Percentiles rank a stretch among this genome's conserved stretches.
Conservation (phyloP, 768 basidiomycete species). For the Termitomyces sp. region DNA sequence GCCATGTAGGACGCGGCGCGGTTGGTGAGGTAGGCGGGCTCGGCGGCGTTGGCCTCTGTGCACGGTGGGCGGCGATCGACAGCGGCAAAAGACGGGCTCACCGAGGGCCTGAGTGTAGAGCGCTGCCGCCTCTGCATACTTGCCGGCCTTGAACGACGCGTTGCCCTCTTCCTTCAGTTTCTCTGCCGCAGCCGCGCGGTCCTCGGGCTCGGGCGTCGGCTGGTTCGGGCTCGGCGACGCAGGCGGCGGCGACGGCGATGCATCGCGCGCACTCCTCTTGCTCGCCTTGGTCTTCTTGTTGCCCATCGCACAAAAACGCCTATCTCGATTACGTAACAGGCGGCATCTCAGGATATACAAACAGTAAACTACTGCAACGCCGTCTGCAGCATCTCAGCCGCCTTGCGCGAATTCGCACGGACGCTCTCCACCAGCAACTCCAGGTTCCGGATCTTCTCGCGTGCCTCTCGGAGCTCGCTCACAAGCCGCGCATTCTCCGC, state of each 20-base stretch:
- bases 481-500: slow-evolving; percentile 60
- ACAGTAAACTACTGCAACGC: too few species aligned
- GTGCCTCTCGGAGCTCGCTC: slow-evolving; percentile 69
- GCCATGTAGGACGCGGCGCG: slow-evolving; percentile 85
- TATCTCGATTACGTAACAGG: too few species aligned
- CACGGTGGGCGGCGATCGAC: too few species aligned
- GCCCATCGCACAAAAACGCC: too few species aligned
- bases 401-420: slow-evolving; percentile 70
- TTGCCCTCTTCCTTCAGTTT: slow-evolving; percentile 75
- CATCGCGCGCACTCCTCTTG: slow-evolving; percentile 1
- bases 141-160: slow-evolving; percentile 60
- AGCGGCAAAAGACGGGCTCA: slow-evolving; percentile 4
- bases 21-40: slow-evolving; percentile 79
- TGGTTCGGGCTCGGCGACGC: slow-evolving; percentile 51
- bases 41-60: slow-evolving; percentile 52
- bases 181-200: too few species aligned
- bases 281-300: slow-evolving; percentile 17
- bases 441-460: slow-evolving; percentile 76
- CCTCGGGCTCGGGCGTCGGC: too few species aligned
- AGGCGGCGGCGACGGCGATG: not conserved
- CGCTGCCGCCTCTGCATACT: slow-evolving; percentile 65
- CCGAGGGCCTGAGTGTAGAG: slow-evolving; percentile 76
- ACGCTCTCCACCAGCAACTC: slow-evolving; percentile 79
- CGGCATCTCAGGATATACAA: too few species aligned
- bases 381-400: slow-evolving; percentile 51